phyloP scores from a whole-genome alignment of 768 basidiomycete genomes.

The Paxillus rubicundulus region DNA sequence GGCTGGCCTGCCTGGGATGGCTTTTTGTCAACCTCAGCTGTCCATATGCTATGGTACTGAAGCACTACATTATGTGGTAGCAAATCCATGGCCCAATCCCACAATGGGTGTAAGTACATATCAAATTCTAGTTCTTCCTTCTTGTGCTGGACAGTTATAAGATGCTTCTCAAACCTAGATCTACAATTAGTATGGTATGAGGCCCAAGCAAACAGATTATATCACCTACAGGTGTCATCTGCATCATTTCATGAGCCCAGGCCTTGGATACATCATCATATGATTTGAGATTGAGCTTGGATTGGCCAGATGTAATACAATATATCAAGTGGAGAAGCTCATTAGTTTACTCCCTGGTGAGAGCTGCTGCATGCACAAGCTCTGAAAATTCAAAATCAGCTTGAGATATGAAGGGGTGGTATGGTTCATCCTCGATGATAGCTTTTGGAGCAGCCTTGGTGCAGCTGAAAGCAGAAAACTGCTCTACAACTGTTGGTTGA shows the following conservation, averaged over 20 bases:
- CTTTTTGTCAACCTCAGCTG: too few species aligned
- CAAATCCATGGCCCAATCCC: conserved; percentile 10
- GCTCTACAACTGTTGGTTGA: conserved; percentile 1
- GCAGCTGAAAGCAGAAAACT: conserved; percentile 13
- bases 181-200: background rate
- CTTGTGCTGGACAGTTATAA: background rate
- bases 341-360: conserved; percentile 1
- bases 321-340: conserved; percentile 10
- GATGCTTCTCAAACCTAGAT: background rate
- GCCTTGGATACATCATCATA: background rate
- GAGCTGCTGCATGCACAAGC: conserved; percentile 1
- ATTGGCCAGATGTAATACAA: background rate
- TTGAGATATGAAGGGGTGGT: conserved; percentile 4
- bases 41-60: too few species aligned
- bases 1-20: too few species aligned
- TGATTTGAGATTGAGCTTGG: conserved; percentile 3
- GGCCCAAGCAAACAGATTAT: background rate
- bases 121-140: background rate
- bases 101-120: background rate
- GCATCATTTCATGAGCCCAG: background rate
- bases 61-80: too few species aligned
- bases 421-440: conserved; percentile 9
- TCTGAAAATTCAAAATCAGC: conserved; percentile 10
- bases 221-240: conserved; percentile 6
- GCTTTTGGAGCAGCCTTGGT: background rate